Conservation (phyloP, 768 basidiomycete species). For the Arthromyces matolae region DNA sequence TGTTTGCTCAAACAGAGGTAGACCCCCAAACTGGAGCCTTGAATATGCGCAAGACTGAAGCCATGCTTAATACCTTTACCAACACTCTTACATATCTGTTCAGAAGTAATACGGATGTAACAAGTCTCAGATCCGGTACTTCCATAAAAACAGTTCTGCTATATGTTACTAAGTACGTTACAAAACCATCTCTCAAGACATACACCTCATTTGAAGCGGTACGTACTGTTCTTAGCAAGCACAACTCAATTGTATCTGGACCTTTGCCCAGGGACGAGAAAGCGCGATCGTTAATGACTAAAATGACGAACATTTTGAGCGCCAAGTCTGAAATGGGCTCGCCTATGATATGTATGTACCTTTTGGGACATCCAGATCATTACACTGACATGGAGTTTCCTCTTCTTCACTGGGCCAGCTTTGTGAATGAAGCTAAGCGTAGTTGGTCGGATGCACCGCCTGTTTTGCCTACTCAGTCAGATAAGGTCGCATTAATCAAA, state of each 20-base stretch:
- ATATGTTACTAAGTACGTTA: slow-evolving; percentile 29
- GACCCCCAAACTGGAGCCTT: neutral
- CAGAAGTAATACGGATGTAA: too few species aligned
- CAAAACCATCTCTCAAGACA: slow-evolving; percentile 35
- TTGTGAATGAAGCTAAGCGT: slow-evolving; percentile 23
- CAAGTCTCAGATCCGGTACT: too few species aligned
- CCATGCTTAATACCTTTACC: too few species aligned
- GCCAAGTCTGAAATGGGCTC: slow-evolving; percentile 34
- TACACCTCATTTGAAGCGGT: slow-evolving; percentile 33
- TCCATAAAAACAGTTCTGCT: too few species aligned
- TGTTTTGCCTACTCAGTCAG: too few species aligned
- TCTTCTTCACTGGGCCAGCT: slow-evolving; percentile 30
- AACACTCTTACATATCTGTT: too few species aligned
- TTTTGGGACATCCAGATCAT: slow-evolving; percentile 34
- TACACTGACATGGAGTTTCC: slow-evolving; percentile 33
- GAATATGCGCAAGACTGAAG: too few species aligned
- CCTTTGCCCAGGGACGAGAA: slow-evolving; percentile 12
- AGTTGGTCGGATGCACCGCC: slow-evolving; percentile 4
- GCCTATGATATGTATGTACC: slow-evolving; percentile 32
- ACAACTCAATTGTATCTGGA: slow-evolving; percentile 12
- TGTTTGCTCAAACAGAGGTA: neutral
- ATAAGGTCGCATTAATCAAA: slow-evolving; percentile 20
- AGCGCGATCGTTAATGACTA: slow-evolving; percentile 27
- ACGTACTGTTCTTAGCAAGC: slow-evolving; percentile 18
- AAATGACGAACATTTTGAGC: slow-evolving; percentile 32